Conservation (phyloP, 139 green algal genomes). For the Dunaliella primolecta region DNA sequence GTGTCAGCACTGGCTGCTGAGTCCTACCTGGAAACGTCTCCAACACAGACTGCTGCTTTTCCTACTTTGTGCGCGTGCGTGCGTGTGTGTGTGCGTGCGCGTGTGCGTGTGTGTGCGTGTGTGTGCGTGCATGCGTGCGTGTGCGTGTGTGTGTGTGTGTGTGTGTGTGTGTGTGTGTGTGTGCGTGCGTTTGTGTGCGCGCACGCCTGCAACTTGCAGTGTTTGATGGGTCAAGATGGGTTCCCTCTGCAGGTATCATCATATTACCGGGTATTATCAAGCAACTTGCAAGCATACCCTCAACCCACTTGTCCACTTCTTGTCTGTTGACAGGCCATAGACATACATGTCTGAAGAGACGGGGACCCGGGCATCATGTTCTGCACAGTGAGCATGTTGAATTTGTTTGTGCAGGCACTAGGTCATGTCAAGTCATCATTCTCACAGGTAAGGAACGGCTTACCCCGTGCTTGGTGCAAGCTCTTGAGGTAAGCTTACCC, state of each 20-base stretch:
- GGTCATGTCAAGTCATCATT: too few species aligned
- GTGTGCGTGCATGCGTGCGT: background rate
- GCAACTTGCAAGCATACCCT: too few species aligned
- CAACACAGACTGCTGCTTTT: too few species aligned
- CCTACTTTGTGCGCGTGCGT: background rate
- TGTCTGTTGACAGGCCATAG: slow-evolving; percentile 9
- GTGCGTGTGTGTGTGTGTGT: background rate
- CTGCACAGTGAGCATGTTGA: background rate
- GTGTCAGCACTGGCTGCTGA: too few species aligned
- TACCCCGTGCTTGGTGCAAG: too few species aligned
- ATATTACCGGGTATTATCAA: too few species aligned
- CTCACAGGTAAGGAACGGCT: too few species aligned
- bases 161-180: background rate
- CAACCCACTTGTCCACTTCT: slow-evolving; percentile 17
- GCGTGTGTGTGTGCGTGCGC: background rate
- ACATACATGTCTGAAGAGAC: slow-evolving; percentile 16
- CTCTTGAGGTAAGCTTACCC: too few species aligned
- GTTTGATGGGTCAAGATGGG: too few species aligned
- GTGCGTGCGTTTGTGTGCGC: background rate
- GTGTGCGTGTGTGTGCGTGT: background rate
- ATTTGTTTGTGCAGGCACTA: background rate
- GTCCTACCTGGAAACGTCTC: too few species aligned
- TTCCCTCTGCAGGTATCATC: too few species aligned
- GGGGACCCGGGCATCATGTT: slow-evolving; percentile 37
- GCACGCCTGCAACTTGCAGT: slow-evolving; percentile 11